A percentile compares a stretch with the other conserved stretches of the same genome.
Conservation (phyloP, 1,284 basidiomycete species). For the Puccinia triticina region DNA sequence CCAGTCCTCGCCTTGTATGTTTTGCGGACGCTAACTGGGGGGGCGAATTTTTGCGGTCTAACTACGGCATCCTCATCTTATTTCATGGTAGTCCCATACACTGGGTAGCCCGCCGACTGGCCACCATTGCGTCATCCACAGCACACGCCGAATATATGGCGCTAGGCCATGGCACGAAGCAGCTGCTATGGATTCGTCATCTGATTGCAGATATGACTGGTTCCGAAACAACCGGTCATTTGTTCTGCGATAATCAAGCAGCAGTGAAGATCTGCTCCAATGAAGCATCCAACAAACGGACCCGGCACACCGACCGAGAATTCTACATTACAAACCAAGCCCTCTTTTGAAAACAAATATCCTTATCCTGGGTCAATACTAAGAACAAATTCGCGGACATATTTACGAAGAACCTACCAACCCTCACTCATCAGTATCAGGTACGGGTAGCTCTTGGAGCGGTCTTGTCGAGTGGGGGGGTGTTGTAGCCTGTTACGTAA, state of each 20-base stretch:
- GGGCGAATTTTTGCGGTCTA: neutral
- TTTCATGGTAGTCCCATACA: neutral
- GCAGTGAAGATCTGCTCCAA: neutral
- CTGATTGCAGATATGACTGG: neutral
- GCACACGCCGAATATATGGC: too few species aligned
- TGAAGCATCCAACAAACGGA: neutral
- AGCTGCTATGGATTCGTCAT: neutral
- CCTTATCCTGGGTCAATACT: neutral
- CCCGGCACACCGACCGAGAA: neutral
- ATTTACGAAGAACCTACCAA: neutral
- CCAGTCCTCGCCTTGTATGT: too few species aligned
- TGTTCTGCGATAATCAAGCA: neutral
- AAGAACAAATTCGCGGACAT: neutral
- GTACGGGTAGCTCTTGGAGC: neutral
- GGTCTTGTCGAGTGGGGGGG: too few species aligned
- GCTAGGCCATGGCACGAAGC: neutral
- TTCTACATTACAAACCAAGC: neutral
- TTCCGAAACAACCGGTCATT: neutral
- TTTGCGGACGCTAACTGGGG: slow-evolving; percentile 12
- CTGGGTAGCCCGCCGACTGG: too few species aligned
- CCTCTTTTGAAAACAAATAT: neutral
- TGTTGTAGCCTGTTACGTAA: too few species aligned
- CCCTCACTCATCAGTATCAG: neutral
- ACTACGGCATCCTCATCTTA: neutral
- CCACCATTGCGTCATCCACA: too few species aligned